Base-by-base conservation (phyloP, 805 yeast genomes). In the Teunomyces lycoperdinae region DNA sequence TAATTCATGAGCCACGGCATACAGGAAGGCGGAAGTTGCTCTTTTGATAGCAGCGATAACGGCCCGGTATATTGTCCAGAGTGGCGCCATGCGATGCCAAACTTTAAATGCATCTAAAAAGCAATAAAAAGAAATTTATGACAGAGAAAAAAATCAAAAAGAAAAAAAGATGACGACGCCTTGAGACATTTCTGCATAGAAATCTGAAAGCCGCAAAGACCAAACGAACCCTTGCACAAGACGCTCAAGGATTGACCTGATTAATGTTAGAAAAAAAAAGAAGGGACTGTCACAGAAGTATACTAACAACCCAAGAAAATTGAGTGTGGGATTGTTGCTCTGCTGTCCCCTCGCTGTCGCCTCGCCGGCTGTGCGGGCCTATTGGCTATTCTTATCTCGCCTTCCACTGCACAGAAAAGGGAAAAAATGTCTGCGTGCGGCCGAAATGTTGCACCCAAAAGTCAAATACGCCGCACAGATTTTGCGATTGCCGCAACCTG, bases 401-500 rank as follows among this genome's bases (percentile, higher is more conserved):
- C 13, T n/a, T 16, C 14, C 33, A 31, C 33, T 31, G 11, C 24
- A 20, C 24, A 20, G 24, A 5, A 20, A 20, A 20, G 2, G 24
- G 6, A 20, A 32, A 32, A 32, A 32, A 13, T 2, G 34, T n/a
- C 13, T 11, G 28, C 24, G 5, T 20, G 10, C 13, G n/a, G 39
- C 13, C 16, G 9, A 7, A 3, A 7, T 17, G 26, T 35, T 35
- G 41, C 41, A 24, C 17, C 28, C 30, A 10, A 38, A 24, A 11
- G 7, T 38, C 10, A 31, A 30, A 36, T 24, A 38, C 13, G 41
- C 41, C 41, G 41, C 41, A 26, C 14, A 26, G 41, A 17, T 16
- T 9, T 38, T 24, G 27, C 41, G 28, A 20, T 38, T 38, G 41
- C 41, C 41, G 41, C 41, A 38, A 38, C 41, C 41, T 38, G 41